Evolutionary conservation across 306 rosid species (phyloP), one percentile per base, ranked within the genome.

Genomic region (Sophora flavescens): DNA sequence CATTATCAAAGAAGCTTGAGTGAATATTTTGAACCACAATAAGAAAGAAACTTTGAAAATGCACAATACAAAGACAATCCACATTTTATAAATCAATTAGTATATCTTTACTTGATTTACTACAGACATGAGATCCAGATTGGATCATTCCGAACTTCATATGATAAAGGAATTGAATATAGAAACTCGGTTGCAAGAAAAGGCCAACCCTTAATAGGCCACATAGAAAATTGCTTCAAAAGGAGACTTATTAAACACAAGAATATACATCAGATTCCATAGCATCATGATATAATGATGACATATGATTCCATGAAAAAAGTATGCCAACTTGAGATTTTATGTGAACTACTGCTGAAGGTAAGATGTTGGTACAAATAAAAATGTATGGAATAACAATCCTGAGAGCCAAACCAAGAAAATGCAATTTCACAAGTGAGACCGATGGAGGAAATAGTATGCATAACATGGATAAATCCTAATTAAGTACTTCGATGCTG

Each of bases 1-100:
- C 32, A 78, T 65, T 75, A 70, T 13, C 15, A 69, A 16, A 50
- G 58, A 51, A 80, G 70, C 65, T 79, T 50, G 50, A 74, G 73
- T 58, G 10, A 75, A 63, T 56, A 61, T 6, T 41, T 56, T 36
- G 15, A 38, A 75, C 56, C 75, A 52, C 35, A 60, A 30, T 33
- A 54, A 57, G 8, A 45, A 61, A 3, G 22, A 22, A 22, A 22
- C 1, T n/a, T 18, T 32, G 22, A 67, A 64, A 60, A 65, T 45
- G 76, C 54, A 53, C 16, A 42, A 28, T 52, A 22, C 51, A 63
- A 63, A 35, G 33, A 32, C 8, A 32, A 10, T 80, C 45, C 9
- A 26, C 35, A 41, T 47, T 81, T 63, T 57, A 50, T 45, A 66
- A 36, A 52, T 54, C 53, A 74, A 77, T 80, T 65, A 18, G 17